Evolutionary conservation across 441 rosid genomes (phyloP).

Genomic region (Cnidoscolus chayamansa): DNA sequence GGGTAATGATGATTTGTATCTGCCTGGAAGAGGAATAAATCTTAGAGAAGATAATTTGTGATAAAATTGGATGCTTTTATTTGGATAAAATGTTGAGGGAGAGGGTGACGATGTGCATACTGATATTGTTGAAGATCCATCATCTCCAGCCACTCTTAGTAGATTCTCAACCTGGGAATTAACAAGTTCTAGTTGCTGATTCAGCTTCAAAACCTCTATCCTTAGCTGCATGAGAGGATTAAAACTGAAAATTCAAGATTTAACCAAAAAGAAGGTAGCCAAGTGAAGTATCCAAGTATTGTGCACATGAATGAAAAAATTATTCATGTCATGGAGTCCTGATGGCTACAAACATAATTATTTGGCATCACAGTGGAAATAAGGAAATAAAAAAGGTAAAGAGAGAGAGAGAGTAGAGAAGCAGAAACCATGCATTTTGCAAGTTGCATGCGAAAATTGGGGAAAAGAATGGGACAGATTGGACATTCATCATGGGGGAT

Average conservation of each 20-base stretch:
- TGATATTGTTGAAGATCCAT: conserved; percentile 37
- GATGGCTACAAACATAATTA: neutral
- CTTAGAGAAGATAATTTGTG: conserved; percentile 9
- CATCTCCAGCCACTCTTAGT: conserved; percentile 39
- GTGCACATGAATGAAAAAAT: neutral
- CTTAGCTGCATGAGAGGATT: conserved; percentile 53
- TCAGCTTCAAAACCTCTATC: conserved; percentile 55
- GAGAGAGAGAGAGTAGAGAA: neutral
- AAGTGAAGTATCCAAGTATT: neutral
- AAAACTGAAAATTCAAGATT: conserved; percentile 16
- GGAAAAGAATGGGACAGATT: neutral
- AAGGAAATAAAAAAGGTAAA: neutral
- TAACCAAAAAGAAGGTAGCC: conserved; percentile 12
- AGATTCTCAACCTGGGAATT: conserved; percentile 62
- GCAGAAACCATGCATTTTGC: neutral
- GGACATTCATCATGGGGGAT: neutral
- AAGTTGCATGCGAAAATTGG: neutral
- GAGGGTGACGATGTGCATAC: conserved; percentile 16
- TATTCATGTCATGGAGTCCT: neutral
- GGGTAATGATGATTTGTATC: conserved; percentile 60
- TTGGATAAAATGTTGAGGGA: neutral
- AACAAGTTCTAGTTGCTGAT: conserved; percentile 53
- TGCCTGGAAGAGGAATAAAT: conserved; percentile 42
- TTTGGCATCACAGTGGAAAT: neutral
- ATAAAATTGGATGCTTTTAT: neutral